Percentiles rank a stretch among this genome's conserved stretches.
These are phyloP conservation scores for Colletotrichum costaricense DNA, from an alignment of 2,329 filamentous ascomycete genomes.

Conservation along the genomic window DNA sequence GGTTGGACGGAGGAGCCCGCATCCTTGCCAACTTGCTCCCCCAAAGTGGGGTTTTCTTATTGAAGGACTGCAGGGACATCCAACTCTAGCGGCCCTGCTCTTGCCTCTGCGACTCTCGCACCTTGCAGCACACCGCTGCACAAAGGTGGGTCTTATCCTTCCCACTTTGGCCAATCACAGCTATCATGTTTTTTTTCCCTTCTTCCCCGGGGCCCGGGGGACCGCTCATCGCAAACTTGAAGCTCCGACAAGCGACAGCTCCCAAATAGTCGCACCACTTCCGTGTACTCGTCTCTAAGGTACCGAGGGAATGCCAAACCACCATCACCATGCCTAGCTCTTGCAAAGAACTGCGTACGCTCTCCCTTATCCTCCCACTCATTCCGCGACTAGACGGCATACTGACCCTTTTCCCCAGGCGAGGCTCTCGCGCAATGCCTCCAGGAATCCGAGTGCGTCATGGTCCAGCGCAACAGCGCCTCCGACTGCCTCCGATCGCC, in stretches of 20 bases:
- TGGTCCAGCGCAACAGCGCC: constrained; percentile 88
- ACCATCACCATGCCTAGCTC: constrained; percentile 83
- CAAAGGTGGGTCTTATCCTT: not conserved
- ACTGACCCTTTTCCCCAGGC: constrained; percentile 63
- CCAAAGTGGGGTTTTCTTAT: constrained; percentile 7
- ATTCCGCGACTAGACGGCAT: not conserved
- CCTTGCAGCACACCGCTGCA: constrained; percentile 32
- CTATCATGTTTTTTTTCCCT: not conserved
- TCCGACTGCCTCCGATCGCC: constrained; percentile 89
- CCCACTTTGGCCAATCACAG: constrained; percentile 12
- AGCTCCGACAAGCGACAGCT: constrained; percentile 29
- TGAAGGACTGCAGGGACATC: constrained; percentile 28
- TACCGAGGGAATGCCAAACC: constrained; percentile 30
- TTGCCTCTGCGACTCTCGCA: constrained; percentile 16
- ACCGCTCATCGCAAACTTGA: constrained; percentile 39
- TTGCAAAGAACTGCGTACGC: constrained; percentile 94
- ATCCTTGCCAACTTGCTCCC: constrained; percentile 10
- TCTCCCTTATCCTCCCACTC: constrained; percentile 12
- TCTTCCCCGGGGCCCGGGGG: not conserved
- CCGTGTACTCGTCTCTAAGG: not conserved
- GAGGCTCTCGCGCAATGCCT: constrained; percentile 94
- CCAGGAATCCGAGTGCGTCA: constrained; percentile 95
- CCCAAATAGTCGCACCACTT: constrained; percentile 26
- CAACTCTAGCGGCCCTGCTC: constrained; percentile 4
- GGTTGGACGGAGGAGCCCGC: constrained; percentile 17